Evolutionary conservation across 192 early-diverging fungal genomes (phyloP).

Genomic region (Rhizoclosmatium globosum): DNA sequence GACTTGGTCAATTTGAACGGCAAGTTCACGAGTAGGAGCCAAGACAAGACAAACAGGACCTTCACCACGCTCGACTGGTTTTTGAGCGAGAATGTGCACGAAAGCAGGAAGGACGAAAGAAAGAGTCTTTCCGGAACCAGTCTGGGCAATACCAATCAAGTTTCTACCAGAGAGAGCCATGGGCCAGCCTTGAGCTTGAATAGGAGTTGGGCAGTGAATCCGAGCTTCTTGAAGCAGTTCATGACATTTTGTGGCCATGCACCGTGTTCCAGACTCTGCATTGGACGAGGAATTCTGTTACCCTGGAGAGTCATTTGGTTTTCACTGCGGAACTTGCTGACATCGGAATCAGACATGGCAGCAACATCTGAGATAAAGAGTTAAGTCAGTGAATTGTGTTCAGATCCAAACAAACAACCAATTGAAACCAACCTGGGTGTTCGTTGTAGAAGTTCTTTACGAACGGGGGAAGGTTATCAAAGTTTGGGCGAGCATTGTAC

Average conservation of each 20-base stretch:
- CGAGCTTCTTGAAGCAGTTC: conserved; percentile 52
- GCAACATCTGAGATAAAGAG: conserved; percentile 31
- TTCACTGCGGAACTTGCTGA: conserved; percentile 62
- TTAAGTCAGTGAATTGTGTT: background rate
- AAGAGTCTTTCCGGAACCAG: conserved; percentile 77
- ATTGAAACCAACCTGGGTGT: conserved; percentile 6
- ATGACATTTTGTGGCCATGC: conserved; percentile 74
- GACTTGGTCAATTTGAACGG: conserved; percentile 71
- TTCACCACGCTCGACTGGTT: conserved; percentile 48
- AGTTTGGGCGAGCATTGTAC: conserved; percentile 49
- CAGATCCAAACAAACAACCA: background rate
- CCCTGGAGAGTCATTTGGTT: conserved; percentile 71
- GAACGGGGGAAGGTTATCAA: conserved; percentile 46
- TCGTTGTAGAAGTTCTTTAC: conserved; percentile 63
- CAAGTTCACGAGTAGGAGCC: conserved; percentile 81
- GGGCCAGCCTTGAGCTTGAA: conserved; percentile 95
- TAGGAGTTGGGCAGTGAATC: conserved; percentile 86
- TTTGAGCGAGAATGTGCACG: conserved; percentile 68
- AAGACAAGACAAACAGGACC: conserved; percentile 72
- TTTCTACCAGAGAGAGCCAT: conserved; percentile 86
- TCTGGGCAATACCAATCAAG: conserved; percentile 91
- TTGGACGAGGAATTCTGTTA: conserved; percentile 65
- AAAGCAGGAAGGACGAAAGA: conserved; percentile 90
- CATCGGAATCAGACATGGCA: conserved; percentile 42
- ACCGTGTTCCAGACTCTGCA: conserved; percentile 77